Conservation (phyloP, 2,329 filamentous ascomycete genomes). For the Cladosporium sp. region DNA sequence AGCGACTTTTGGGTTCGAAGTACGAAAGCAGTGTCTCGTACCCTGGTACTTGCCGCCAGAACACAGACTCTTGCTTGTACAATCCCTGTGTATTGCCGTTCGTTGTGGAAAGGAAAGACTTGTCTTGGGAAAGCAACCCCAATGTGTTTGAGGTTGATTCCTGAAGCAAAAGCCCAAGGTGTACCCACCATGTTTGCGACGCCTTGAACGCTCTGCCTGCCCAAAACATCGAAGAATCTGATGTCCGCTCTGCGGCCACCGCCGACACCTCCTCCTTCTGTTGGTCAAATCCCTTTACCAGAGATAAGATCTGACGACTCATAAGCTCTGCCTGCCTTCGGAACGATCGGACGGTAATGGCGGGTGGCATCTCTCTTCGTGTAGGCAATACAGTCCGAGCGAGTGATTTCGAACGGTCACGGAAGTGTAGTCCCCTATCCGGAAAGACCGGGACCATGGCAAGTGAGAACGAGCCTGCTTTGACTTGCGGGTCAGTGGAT, state of each 20-base stretch:
- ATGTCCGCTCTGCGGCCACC: background rate
- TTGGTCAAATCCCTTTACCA: background rate
- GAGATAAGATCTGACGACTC: background rate
- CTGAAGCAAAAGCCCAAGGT: background rate
- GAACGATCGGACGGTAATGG: background rate
- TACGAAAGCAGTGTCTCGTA: conserved; percentile 26
- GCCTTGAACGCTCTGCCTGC: background rate
- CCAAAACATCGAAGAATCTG: background rate
- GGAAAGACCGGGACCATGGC: conserved; percentile 5
- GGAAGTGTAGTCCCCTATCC: conserved; percentile 13
- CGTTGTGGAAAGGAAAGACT: background rate
- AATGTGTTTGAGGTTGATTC: background rate
- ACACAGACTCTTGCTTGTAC: background rate
- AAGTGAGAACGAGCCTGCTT: background rate
- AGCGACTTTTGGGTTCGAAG: conserved; percentile 20
- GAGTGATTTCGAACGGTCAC: conserved; percentile 12
- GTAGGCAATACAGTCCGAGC: conserved; percentile 2
- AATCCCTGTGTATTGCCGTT: background rate
- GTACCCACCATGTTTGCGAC: background rate
- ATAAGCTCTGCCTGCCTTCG: background rate
- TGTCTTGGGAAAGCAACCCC: background rate
- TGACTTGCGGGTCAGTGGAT: background rate
- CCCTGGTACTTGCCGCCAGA: conserved; percentile 16
- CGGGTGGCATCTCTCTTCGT: background rate
- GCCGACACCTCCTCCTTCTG: background rate